phyloP scores from a whole-genome alignment of 768 basidiomycete genomes.

The Tephrocybe rancida region DNA sequence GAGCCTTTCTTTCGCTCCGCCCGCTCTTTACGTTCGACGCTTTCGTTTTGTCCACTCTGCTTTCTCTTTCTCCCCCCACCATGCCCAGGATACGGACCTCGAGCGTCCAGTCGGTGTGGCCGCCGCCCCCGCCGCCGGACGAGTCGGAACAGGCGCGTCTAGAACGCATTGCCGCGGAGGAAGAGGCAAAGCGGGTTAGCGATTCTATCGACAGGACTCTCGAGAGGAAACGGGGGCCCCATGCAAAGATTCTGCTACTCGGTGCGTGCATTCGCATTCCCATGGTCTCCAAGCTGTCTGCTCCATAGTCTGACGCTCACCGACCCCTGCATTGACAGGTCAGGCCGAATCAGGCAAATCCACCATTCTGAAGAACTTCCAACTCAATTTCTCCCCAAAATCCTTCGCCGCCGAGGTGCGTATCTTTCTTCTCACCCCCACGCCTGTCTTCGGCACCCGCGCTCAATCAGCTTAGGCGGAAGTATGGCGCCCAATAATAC shows the following conservation, averaged over 20 bases:
- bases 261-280: constrained; percentile 37
- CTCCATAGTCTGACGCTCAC: neutral
- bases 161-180: constrained; percentile 43
- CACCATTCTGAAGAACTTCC: constrained; percentile 67
- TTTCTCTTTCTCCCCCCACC: neutral
- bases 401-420: constrained; percentile 58
- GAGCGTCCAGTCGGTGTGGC: constrained; percentile 21
- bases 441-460: neutral
- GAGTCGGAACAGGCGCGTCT: constrained; percentile 46
- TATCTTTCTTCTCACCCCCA: neutral
- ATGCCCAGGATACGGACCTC: constrained; percentile 14
- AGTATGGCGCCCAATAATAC: constrained; percentile 67
- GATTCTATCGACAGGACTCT: constrained; percentile 59
- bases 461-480: constrained; percentile 32
- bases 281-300: neutral
- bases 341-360: constrained; percentile 74
- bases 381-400: constrained; percentile 60
- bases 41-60: neutral
- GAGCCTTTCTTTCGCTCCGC: neutral
- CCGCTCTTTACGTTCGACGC: neutral
- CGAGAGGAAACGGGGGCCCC: constrained; percentile 39
- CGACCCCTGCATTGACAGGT: constrained; percentile 36
- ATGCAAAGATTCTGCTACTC: constrained; percentile 56
- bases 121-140: constrained; percentile 26
- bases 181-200: constrained; percentile 52